phyloP scores from a whole-genome alignment of 2,329 filamentous ascomycete genomes.

The Monascus ruber region DNA sequence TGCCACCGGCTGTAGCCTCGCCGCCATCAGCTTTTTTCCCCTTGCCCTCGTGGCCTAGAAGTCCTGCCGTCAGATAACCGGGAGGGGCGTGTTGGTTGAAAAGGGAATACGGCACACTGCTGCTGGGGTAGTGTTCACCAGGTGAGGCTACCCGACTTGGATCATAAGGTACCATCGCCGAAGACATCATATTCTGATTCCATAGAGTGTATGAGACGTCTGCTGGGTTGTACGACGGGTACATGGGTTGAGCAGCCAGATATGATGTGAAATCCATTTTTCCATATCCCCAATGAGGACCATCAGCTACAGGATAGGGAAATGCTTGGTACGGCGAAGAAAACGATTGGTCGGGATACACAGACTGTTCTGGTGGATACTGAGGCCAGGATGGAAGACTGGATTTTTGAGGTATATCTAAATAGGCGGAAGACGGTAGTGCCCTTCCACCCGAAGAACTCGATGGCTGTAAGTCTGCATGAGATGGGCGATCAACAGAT shows the following conservation, averaged over 20 bases:
- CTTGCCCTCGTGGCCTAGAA: neutral
- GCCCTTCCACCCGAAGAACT: constrained; percentile 31
- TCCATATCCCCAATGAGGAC: constrained; percentile 35
- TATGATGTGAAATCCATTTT: constrained; percentile 2
- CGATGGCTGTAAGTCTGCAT: constrained; percentile 16
- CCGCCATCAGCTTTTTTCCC: neutral
- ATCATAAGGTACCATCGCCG: neutral
- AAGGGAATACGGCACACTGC: no score
- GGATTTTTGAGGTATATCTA: constrained; percentile 25
- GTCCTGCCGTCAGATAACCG: no score
- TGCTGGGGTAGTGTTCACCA: neutral
- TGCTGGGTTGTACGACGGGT: neutral
- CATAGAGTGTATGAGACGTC: neutral
- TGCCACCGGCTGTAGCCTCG: neutral
- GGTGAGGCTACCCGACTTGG: neutral
- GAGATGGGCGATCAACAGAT: constrained; percentile 33
- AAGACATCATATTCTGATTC: neutral
- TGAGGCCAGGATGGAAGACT: constrained; percentile 23
- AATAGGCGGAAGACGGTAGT: constrained; percentile 31
- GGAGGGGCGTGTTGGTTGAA: no score
- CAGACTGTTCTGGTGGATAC: constrained; percentile 2
- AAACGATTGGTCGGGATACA: neutral
- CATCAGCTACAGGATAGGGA: constrained; percentile 37
- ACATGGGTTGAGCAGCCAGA: neutral
- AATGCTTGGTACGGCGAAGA: constrained; percentile 25